A percentile compares a stretch with the other conserved stretches of the same genome.
phyloP scores from a whole-genome alignment of 2,329 filamentous ascomycete species.

The Colletotrichum lupini region DNA sequence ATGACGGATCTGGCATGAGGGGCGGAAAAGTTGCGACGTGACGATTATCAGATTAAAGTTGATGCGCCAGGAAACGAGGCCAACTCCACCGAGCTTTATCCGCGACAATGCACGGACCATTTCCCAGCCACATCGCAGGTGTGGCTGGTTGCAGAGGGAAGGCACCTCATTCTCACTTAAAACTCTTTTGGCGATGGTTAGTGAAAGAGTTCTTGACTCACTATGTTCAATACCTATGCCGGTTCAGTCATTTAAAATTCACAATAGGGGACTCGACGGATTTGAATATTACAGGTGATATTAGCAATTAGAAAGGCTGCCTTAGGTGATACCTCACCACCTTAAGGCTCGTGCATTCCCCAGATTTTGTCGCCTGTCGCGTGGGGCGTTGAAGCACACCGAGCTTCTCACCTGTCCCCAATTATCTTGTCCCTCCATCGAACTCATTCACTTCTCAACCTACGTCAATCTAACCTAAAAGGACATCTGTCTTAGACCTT shows the following conservation, averaged over 20 bases:
- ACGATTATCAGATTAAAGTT: conserved; percentile 20
- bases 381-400: not conserved
- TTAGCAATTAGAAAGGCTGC: not conserved
- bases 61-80: conserved; percentile 18
- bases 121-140: not conserved
- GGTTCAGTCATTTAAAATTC: too few relatives aligned
- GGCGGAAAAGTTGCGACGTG: conserved; percentile 31
- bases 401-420: not conserved
- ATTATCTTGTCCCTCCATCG: not conserved
- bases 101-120: not conserved
- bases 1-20: conserved; percentile 17
- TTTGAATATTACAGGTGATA: too few relatives aligned
- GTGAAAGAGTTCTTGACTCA: too few relatives aligned
- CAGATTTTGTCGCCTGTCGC: not conserved
- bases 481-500: too few relatives aligned
- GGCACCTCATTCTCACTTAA: too few relatives aligned
- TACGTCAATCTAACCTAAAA: not conserved
- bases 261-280: too few relatives aligned
- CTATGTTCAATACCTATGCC: too few relatives aligned
- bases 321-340: not conserved
- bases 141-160: too few relatives aligned
- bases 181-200: too few relatives aligned
- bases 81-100: conserved; percentile 10
- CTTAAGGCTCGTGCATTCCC: not conserved
- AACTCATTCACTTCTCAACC: not conserved